phyloP scores from a whole-genome alignment of 805 yeast species.

The Naumovozyma castellii region DNA sequence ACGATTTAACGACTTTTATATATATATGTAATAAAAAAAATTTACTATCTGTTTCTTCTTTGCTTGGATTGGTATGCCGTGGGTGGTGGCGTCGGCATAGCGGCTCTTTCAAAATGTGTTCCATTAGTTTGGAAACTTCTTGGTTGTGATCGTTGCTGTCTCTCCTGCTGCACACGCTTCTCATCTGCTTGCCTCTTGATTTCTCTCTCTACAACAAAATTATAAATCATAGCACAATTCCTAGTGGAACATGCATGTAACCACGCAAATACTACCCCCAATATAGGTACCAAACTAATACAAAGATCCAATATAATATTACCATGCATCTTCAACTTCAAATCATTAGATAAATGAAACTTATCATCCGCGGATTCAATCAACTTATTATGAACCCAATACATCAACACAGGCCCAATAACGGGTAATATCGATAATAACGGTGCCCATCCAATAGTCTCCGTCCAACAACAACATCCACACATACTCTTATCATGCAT shows the following conservation, averaged over 20 bases:
- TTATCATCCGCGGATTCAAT: conserved; percentile 47
- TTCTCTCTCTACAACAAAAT: conserved; percentile 20
- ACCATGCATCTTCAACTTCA: conserved; percentile 63
- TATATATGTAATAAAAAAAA: not conserved
- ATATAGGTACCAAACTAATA: conserved; percentile 67
- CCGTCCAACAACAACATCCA: conserved; percentile 55
- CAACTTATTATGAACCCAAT: conserved; percentile 62
- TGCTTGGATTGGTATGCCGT: not conserved
- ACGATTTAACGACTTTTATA: conserved; percentile 1
- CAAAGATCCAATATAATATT: conserved; percentile 67
- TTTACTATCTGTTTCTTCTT: not conserved
- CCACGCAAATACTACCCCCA: conserved; percentile 76
- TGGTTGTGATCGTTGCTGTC: conserved; percentile 1
- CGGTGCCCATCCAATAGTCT: conserved; percentile 76
- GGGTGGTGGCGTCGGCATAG: not conserved
- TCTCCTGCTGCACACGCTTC: no score
- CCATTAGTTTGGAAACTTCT: not conserved
- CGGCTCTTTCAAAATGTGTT: not conserved
- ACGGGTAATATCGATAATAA: conserved; percentile 63
- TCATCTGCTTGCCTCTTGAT: conserved; percentile 8
- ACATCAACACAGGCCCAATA: conserved; percentile 79
- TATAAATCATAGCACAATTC: conserved; percentile 75
- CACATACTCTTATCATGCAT: conserved; percentile 71
- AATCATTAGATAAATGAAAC: conserved; percentile 46
- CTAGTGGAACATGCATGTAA: conserved; percentile 78